Evolutionary conservation across 1,139 yeast genomes (phyloP).

Genomic region (Blastobotrys aristatus): DNA sequence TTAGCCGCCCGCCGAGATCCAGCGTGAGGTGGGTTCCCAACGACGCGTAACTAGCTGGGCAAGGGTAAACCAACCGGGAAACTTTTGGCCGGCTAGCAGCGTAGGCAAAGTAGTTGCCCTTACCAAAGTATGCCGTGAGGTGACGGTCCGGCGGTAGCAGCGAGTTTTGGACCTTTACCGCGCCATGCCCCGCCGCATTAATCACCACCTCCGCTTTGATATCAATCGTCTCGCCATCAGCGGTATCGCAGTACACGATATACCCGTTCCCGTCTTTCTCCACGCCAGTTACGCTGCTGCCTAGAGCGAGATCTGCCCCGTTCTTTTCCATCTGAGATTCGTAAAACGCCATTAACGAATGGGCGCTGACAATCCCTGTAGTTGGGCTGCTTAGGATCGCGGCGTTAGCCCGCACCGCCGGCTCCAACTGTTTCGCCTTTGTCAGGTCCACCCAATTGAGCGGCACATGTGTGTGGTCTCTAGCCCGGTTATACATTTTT

Average conservation of each 20-base stretch:
- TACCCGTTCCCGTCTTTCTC: constrained; percentile 31
- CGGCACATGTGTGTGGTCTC: constrained; percentile 43
- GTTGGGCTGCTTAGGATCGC: constrained; percentile 75
- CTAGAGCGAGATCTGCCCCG: constrained; percentile 62
- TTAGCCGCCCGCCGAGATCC: constrained; percentile 72
- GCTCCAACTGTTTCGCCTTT: constrained; percentile 49
- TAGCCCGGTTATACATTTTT: constrained; percentile 46
- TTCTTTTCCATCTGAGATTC: constrained; percentile 48
- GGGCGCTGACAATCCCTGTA: constrained; percentile 82
- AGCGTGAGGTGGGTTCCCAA: constrained; percentile 84
- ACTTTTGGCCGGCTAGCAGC: constrained; percentile 43
- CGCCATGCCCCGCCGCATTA: constrained; percentile 75
- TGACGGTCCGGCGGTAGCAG: constrained; percentile 61
- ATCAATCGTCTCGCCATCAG: constrained; percentile 31
- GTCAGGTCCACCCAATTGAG: constrained; percentile 49
- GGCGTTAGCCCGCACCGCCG: constrained; percentile 55
- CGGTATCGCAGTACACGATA: constrained; percentile 24
- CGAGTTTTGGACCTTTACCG: constrained; percentile 63
- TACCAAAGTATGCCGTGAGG: constrained; percentile 60
- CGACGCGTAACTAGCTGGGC: constrained; percentile 70
- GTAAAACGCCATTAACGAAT: constrained; percentile 60
- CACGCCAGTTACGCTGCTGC: constrained; percentile 52
- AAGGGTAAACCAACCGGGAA: constrained; percentile 58
- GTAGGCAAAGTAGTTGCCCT: constrained; percentile 74
- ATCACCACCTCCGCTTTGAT: constrained; percentile 56